These are phyloP conservation scores for Tetracladium setigerum DNA, from an alignment of 495 filamentous ascomycete genomes.

Conservation along the genomic window DNA sequence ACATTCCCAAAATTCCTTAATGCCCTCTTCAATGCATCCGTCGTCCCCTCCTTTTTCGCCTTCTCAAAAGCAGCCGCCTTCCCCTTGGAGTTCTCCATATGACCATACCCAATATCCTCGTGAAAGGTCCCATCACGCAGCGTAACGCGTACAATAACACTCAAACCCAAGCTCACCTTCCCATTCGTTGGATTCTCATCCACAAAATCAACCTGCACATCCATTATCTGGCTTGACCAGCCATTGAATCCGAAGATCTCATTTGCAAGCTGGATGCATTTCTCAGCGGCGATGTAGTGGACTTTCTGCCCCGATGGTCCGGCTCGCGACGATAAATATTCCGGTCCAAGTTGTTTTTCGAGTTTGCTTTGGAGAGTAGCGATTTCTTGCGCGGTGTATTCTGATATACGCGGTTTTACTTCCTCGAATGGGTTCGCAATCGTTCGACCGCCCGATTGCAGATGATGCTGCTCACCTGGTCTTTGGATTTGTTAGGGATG, in stretches of 20 bases:
- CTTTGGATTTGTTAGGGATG: slow-evolving; percentile 34
- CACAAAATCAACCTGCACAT: slow-evolving; percentile 87
- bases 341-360: slow-evolving; percentile 91
- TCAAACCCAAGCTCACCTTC: slow-evolving; percentile 74
- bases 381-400: slow-evolving; percentile 84
- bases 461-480: slow-evolving; percentile 68
- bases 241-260: slow-evolving; percentile 99
- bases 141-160: slow-evolving; percentile 82
- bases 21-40: slow-evolving; percentile 85
- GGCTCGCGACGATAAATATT: slow-evolving; percentile 81
- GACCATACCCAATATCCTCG: slow-evolving; percentile 93
- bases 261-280: slow-evolving; percentile 92
- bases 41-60: slow-evolving; percentile 95
- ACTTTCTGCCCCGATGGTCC: slow-evolving; percentile 78
- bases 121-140: slow-evolving; percentile 89
- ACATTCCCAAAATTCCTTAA: slow-evolving; percentile 92
- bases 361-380: slow-evolving; percentile 80
- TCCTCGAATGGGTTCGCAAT: slow-evolving; percentile 74
- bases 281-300: slow-evolving; percentile 86
- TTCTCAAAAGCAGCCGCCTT: slow-evolving; percentile 96
- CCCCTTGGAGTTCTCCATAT: slow-evolving; percentile 89
- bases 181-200: slow-evolving; percentile 46
- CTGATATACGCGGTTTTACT: slow-evolving; percentile 51
- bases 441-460: slow-evolving; percentile 24
- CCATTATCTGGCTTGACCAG: slow-evolving; percentile 86